Percentiles rank a stretch among this genome's conserved stretches.
phyloP scores from a whole-genome alignment of 2,329 filamentous ascomycete genomes.

The Mollisiaceae sp. region DNA sequence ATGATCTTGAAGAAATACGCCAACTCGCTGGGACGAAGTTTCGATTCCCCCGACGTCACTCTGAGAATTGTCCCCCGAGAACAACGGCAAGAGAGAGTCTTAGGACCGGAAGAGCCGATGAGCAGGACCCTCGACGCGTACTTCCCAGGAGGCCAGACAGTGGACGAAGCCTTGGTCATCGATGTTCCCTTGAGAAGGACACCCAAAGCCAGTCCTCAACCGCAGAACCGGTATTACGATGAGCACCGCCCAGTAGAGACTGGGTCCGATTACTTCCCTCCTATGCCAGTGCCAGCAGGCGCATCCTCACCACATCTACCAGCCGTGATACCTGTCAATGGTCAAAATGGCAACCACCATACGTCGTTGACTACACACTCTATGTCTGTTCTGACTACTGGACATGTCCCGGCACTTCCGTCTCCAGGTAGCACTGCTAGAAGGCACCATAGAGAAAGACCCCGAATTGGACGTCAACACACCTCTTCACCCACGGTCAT shows the following conservation, averaged over 20 bases:
- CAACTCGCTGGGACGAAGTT: conserved; percentile 87
- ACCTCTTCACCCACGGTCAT: conserved; percentile 82
- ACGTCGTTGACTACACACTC: conserved; percentile 57
- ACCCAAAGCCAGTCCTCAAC: conserved; percentile 78
- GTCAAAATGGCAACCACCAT: conserved; percentile 30
- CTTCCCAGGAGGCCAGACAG: conserved; percentile 84
- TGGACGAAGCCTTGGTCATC: conserved; percentile 90
- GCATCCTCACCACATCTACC: conserved; percentile 42
- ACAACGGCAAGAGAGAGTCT: conserved; percentile 65
- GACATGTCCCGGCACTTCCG: conserved; percentile 78
- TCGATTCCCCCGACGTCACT: conserved; percentile 88
- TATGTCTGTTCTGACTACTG: conserved; percentile 81
- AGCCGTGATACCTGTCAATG: conserved; percentile 38
- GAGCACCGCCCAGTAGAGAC: conserved; percentile 70
- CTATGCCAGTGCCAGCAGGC: conserved; percentile 55
- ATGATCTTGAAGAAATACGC: conserved; percentile 91
- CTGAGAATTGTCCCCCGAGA: conserved; percentile 79
- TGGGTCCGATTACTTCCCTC: conserved; percentile 83
- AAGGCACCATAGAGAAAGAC: conserved; percentile 61
- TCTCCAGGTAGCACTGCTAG: conserved; percentile 76
- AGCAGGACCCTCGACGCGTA: conserved; percentile 77
- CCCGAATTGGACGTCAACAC: conserved; percentile 70
- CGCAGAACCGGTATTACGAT: conserved; percentile 57
- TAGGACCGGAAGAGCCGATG: conserved; percentile 89
- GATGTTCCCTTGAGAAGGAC: conserved; percentile 80